A percentile compares a stretch with the other conserved stretches of the same genome.
Conservation (phyloP, 2,329 filamentous ascomycete genomes). For the Talaromyces albobiverticillius region DNA sequence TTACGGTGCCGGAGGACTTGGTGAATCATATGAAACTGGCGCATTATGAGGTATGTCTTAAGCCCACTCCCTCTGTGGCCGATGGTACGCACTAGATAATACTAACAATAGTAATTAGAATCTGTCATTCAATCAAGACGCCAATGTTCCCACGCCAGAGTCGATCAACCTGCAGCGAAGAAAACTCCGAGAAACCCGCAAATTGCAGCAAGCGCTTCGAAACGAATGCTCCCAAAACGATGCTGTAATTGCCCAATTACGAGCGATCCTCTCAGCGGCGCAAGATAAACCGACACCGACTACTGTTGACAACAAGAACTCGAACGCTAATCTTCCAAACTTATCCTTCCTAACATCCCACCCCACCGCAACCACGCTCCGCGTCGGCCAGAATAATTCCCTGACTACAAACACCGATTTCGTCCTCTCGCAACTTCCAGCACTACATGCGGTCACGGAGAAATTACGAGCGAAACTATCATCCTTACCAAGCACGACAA, state of each 20-base stretch:
- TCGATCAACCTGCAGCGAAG: conserved; percentile 69
- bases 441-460: conserved; percentile 68
- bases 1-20: conserved; percentile 69
- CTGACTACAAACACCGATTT: conserved; percentile 59
- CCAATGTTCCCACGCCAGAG: conserved; percentile 58
- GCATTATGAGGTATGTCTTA: conserved; percentile 69
- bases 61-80: neutral
- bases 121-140: conserved; percentile 31
- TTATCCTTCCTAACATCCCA: conserved; percentile 58
- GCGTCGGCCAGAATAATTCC: conserved; percentile 37
- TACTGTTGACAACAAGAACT: too few species aligned
- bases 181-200: conserved; percentile 74
- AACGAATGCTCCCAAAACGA: conserved; percentile 71
- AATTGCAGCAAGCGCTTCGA: conserved; percentile 66
- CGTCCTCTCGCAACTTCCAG: conserved; percentile 76
- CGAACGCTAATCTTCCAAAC: too few species aligned
- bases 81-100: neutral
- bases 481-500: conserved; percentile 36
- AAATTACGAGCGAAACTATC: conserved; percentile 64
- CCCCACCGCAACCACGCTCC: conserved; percentile 45
- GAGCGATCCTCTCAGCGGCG: conserved; percentile 50
- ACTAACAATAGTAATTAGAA: conserved; percentile 25
- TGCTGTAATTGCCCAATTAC: conserved; percentile 64
- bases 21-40: conserved; percentile 74
- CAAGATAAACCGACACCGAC: conserved; percentile 14